These are phyloP conservation scores for Cutaneotrichosporon dermatis DNA, from an alignment of 1,284 basidiomycete species.

Conservation along the genomic window DNA sequence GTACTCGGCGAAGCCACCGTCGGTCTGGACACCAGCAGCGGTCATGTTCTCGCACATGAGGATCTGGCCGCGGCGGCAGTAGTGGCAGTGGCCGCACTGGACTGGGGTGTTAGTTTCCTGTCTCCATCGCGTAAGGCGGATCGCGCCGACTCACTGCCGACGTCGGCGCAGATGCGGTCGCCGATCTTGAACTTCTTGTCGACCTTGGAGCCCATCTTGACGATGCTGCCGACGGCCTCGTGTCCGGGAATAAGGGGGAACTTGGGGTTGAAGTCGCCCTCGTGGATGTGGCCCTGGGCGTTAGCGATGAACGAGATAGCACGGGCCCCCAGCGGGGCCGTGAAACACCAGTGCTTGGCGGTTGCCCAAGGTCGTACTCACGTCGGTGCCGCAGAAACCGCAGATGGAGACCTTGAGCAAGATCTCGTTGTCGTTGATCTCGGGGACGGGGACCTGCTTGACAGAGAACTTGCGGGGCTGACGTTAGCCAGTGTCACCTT, in stretches of 20 bases:
- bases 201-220: conserved; percentile 66
- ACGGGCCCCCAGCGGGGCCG: too few species aligned
- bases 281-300: conserved; percentile 58
- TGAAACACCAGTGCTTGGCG: too few species aligned
- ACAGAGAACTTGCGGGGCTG: conserved; percentile 61
- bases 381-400: conserved; percentile 71
- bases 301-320: too few species aligned
- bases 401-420: conserved; percentile 58
- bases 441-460: conserved; percentile 60
- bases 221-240: conserved; percentile 68
- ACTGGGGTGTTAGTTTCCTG: neutral
- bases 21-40: conserved; percentile 66
- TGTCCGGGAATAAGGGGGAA: conserved; percentile 79
- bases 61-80: conserved; percentile 69
- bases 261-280: conserved; percentile 70
- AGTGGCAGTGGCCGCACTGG: conserved; percentile 69
- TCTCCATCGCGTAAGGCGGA: too few species aligned
- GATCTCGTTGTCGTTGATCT: conserved; percentile 61
- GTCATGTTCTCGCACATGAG: conserved; percentile 73
- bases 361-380: conserved; percentile 22
- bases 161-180: conserved; percentile 74
- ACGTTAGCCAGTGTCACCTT: too few species aligned
- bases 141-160: conserved; percentile 43
- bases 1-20: conserved; percentile 84
- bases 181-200: conserved; percentile 58